Base-by-base conservation (phyloP, 306 rosid species). In the Rubus idaeus region DNA sequence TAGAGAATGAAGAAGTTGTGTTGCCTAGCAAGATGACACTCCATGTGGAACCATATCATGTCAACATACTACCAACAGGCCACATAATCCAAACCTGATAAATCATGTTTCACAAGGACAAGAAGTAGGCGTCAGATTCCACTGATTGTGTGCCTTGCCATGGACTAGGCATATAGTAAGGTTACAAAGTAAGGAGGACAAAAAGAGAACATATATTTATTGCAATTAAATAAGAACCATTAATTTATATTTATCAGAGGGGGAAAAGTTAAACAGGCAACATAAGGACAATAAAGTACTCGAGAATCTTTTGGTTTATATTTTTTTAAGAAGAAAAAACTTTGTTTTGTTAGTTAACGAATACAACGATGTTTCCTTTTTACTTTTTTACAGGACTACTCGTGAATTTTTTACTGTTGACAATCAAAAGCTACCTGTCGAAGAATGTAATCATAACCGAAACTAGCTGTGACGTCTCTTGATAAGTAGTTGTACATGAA, bases 401-500 rank as follows among this genome's bases (percentile, higher is more conserved):
- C 61, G 41, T 13, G 40, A 10, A 12, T 85, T 87, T 30, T 42
- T 45, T 16, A 17, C 5, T 5, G 30, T 8, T 18, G 10, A 75
- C 5, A 30, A 30, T 3, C 21, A 20, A 46, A 42, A 49, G 49
- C 60, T 62, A 75, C 99, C 97, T 96, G 98, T 87, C 98, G 86
- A 69, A 96, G 97, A 77, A 96, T 96, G 87, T 92, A 91, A 82
- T 96, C 98, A 62, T 96, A 93, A 75, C 99, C 99, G 78, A 91
- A 68, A 84, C 97, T 88, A 49, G 98, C 87, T 4, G 96, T 89
- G 77, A 87, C 97, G 0, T 96, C 98, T 88, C 88, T 88, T 66
- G 99, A 89, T 90, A 88, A 82, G 91, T 96, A 89, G 86, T 96
- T 96, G 72, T 93, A 92, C 96, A 93, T 91, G 68, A 96, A 87